These are phyloP conservation scores for Pythium apleroticum DNA, from an alignment of 352 stramenopile species.

Conservation along the genomic window DNA sequence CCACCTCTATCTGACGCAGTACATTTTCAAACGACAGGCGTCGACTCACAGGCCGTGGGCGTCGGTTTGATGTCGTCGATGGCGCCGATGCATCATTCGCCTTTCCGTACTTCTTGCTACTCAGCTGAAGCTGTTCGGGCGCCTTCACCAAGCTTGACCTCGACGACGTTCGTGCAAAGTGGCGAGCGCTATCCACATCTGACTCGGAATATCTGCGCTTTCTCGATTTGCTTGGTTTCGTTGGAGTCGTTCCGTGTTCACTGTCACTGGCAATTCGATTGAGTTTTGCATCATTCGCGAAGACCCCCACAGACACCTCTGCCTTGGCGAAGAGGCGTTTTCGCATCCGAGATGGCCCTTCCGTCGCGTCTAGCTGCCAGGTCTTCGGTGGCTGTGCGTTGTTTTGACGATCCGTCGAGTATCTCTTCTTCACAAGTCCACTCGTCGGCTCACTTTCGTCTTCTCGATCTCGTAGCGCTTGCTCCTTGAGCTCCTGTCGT, in stretches of 20 bases:
- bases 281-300: background rate
- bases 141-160: background rate
- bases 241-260: background rate
- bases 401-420: background rate
- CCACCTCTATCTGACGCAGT: background rate
- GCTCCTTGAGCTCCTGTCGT: slow-evolving; percentile 31
- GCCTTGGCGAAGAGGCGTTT: slow-evolving; percentile 43
- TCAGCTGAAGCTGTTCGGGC: slow-evolving; percentile 17
- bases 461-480: slow-evolving; percentile 22
- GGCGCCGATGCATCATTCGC: background rate
- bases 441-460: slow-evolving; percentile 2
- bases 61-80: background rate
- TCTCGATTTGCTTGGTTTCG: background rate
- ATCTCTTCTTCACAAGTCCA: background rate
- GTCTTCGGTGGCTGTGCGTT: slow-evolving; percentile 7
- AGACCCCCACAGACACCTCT: background rate
- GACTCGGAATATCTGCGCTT: slow-evolving; percentile 22
- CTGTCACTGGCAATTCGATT: background rate
- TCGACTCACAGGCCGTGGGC: slow-evolving; percentile 17
- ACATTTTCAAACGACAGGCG: slow-evolving; percentile 23
- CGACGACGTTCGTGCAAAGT: background rate
- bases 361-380: slow-evolving; percentile 62
- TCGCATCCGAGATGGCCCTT: slow-evolving; percentile 66
- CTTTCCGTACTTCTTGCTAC: background rate
- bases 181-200: slow-evolving; percentile 5